These are phyloP conservation scores for Xylaria sp. DNA, from an alignment of 2,329 filamentous ascomycete species.

Conservation along the genomic window DNA sequence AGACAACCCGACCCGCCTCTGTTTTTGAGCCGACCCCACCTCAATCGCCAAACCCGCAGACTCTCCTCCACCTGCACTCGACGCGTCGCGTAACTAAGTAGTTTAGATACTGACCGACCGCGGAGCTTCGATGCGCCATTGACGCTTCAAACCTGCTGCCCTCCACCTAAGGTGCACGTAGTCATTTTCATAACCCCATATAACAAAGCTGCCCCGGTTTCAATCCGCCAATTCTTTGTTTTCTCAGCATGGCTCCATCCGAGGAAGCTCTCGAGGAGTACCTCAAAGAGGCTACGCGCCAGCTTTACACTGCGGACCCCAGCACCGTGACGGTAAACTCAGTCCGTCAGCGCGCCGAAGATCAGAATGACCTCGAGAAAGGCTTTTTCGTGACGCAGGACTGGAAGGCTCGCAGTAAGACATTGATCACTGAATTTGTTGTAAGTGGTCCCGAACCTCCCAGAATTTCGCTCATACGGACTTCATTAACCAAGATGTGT, in stretches of 20 bases:
- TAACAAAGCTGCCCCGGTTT: not conserved
- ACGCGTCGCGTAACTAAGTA: not conserved
- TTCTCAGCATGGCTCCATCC: conserved; percentile 55
- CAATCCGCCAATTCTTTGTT: not conserved
- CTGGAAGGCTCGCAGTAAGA: conserved; percentile 71
- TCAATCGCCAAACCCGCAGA: not conserved
- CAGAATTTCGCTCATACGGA: not conserved
- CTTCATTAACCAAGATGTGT: conserved; percentile 30
- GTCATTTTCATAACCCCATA: not conserved
- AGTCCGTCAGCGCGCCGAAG: conserved; percentile 64
- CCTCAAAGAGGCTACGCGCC: conserved; percentile 60
- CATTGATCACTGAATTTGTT: conserved; percentile 64
- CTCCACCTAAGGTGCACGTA: not conserved
- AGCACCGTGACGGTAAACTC: conserved; percentile 67
- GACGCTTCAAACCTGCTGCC: not conserved
- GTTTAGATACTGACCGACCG: not conserved
- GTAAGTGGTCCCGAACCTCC: conserved; percentile 54
- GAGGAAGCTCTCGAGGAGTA: conserved; percentile 57
- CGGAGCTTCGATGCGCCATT: conserved; percentile 6
- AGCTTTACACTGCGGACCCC: conserved; percentile 57
- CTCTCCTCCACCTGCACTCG: not conserved
- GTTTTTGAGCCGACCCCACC: not conserved
- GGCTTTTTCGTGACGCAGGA: conserved; percentile 61
- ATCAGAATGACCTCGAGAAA: conserved; percentile 59
- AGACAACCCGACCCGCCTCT: not conserved